These are phyloP conservation scores for Fragaria ananassa DNA, from an alignment of 306 rosid species.

Conservation along the genomic window DNA sequence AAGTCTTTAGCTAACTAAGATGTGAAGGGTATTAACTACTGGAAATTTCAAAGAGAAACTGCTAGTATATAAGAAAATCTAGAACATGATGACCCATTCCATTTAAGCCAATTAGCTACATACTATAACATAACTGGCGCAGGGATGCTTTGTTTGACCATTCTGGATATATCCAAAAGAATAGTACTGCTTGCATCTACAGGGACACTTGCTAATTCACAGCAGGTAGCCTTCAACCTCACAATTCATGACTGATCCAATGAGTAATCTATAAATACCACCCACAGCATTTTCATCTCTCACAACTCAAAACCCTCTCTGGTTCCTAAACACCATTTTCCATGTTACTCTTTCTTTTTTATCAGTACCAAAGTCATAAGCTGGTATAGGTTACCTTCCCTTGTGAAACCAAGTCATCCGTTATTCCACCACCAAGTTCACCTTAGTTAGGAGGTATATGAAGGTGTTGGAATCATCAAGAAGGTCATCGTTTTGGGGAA, in stretches of 20 bases:
- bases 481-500: conserved; percentile 15
- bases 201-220: neutral
- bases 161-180: neutral
- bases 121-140: neutral
- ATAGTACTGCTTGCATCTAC: neutral
- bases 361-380: neutral
- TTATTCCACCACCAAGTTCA: conserved; percentile 19
- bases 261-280: neutral
- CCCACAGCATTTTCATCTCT: neutral
- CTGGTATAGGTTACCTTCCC: conserved; percentile 32
- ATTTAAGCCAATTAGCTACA: neutral
- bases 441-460: conserved; percentile 17
- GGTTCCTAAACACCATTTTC: neutral
- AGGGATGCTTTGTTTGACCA: neutral
- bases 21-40: neutral
- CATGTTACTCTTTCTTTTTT: neutral
- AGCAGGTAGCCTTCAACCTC: neutral
- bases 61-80: neutral
- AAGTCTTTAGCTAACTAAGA: neutral
- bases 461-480: conserved; percentile 48
- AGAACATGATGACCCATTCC: neutral
- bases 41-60: neutral
- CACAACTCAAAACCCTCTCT: neutral
- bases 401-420: conserved; percentile 18
- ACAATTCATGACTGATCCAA: neutral